Base-by-base conservation (phyloP, 2,329 filamentous ascomycete species). In the Colletotrichum sansevieriae region DNA sequence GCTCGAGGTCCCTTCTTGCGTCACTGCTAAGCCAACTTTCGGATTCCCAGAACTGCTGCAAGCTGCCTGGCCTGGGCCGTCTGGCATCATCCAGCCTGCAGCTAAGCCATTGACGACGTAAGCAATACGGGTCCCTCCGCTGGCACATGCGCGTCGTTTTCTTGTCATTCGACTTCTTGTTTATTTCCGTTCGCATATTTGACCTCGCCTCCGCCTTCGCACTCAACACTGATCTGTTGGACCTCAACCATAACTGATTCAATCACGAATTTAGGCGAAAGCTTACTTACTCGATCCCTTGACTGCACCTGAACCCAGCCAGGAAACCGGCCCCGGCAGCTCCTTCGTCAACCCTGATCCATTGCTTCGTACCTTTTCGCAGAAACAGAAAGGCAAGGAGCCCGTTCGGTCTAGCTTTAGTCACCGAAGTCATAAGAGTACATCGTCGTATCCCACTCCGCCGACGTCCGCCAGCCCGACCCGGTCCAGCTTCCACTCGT, bases 281-380 rank as follows among this genome's bases (percentile, higher is more conserved):
- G 85, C 88, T 74, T 90, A 91, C 75, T 82, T 94, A 51, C 87
- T 93, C 72, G 90, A 92, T 73, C 92, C 91, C 71, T 82, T 94
- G 70, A 89, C 84, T 73, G 90, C 85, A 22, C 90, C 89, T 10
- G 89, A 92, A 70, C 91, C 91, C 13, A 88, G 84, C 69, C 86
- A 91, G 70, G 88, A 92, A 75, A 91, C 88, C 55, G 90, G 91
- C 8, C 86, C 87, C n/a, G 87, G 87, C 67, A 82, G 83, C 3
- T 87, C 88, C 71, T 87, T 89, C 74, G 78, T 83, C 82, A 78
- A 76, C 61, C 71, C 72, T 63, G 74, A 71, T 18, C 75, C 73
- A 55, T 70, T 72, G 22, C 68, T 71, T n/a, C 65, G 70, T 15
- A 71, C 69, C 15, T 72, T 72, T 54, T 72, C 70, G 73, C 58